phyloP scores from a whole-genome alignment of 2,329 filamentous ascomycete species.

The Scytalidium sp. region DNA sequence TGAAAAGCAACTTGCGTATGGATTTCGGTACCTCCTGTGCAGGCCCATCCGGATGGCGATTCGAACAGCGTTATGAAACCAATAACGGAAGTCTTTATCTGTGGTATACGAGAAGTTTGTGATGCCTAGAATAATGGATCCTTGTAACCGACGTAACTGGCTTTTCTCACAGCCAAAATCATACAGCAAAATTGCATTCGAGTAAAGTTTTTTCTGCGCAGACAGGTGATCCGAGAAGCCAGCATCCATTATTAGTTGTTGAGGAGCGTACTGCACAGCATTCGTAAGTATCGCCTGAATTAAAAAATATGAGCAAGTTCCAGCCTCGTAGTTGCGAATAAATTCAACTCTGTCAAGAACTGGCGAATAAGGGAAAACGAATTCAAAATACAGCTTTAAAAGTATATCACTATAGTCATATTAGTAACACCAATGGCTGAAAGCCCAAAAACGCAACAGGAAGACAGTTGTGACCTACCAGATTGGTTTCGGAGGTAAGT shows the following conservation, averaged over 20 bases:
- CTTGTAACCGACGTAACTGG: conserved; percentile 1
- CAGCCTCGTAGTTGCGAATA: not conserved
- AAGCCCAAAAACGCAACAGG: not conserved
- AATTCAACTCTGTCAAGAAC: not conserved
- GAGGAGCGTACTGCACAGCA: not conserved
- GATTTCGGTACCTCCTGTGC: not conserved
- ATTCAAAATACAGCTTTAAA: not conserved
- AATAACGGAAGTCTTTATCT: conserved; percentile 3
- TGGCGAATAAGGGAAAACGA: conserved; percentile 2
- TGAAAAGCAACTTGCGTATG: not conserved
- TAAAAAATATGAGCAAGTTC: conserved; percentile 1
- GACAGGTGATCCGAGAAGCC: not conserved
- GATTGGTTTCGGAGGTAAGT: not conserved
- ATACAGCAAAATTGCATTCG: not conserved
- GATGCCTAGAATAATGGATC: not conserved
- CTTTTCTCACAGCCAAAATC: conserved; percentile 4
- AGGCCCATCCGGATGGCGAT: conserved; percentile 4
- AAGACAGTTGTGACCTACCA: not conserved
- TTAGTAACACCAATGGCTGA: not conserved
- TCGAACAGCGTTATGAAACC: conserved; percentile 3
- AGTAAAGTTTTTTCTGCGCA: conserved; percentile 1
- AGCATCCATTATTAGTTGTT: not conserved
- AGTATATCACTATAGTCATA: not conserved
- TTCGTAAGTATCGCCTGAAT: not conserved
- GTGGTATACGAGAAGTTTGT: not conserved